Evolutionary conservation across 495 filamentous ascomycete genomes (phyloP).

Genomic region (Massariosphaeria phaeospora): DNA sequence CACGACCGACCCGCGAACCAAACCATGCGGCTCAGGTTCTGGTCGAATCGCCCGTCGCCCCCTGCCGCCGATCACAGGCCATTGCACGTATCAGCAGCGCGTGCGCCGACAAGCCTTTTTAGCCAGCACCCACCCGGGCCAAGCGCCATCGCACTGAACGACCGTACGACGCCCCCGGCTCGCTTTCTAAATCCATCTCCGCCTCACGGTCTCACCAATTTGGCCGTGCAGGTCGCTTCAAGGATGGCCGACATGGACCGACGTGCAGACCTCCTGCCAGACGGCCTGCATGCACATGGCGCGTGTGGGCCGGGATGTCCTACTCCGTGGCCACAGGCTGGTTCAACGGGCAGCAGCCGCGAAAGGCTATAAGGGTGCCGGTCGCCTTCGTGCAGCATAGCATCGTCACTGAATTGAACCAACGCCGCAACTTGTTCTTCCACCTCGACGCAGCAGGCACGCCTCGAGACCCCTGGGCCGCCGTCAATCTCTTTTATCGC

Average conservation of each 20-base stretch:
- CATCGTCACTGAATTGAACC: too few species aligned
- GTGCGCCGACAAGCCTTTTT: too few species aligned
- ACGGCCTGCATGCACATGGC: slow-evolving; percentile 24
- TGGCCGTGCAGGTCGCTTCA: slow-evolving; percentile 28
- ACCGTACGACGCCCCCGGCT: slow-evolving; percentile 15
- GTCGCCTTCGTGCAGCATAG: too few species aligned
- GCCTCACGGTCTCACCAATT: slow-evolving; percentile 27
- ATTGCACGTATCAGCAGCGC: slow-evolving; percentile 11
- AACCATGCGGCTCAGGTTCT: slow-evolving; percentile 20
- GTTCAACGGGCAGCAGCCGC: slow-evolving; percentile 20
- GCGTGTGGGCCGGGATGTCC: slow-evolving; percentile 10
- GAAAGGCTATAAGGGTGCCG: too few species aligned
- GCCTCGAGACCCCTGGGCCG: too few species aligned
- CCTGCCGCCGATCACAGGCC: slow-evolving; percentile 10
- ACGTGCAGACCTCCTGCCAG: too few species aligned
- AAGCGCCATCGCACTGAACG: slow-evolving; percentile 7
- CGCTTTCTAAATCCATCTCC: slow-evolving; percentile 24
- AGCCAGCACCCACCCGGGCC: not conserved
- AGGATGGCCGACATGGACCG: not conserved
- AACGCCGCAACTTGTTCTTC: too few species aligned
- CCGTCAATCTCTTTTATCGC: too few species aligned
- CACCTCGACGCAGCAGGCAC: too few species aligned
- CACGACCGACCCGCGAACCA: slow-evolving; percentile 5
- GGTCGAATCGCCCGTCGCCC: not conserved
- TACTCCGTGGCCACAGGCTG: slow-evolving; percentile 22